These are phyloP conservation scores for Aspergillus japonicus DNA, from an alignment of 2,329 filamentous ascomycete genomes.

Conservation along the genomic window DNA sequence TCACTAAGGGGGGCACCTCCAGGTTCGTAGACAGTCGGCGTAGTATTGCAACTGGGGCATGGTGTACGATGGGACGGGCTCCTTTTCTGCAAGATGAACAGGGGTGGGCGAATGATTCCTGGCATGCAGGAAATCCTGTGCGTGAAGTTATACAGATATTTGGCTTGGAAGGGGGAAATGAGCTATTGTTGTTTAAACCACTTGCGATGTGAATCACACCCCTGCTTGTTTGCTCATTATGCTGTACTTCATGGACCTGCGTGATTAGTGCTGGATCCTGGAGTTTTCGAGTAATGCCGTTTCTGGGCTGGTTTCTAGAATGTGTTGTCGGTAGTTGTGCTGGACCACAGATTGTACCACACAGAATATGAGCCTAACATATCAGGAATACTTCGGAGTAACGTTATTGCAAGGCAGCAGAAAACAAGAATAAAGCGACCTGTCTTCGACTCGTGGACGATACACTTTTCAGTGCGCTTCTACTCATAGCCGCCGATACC, in stretches of 20 bases:
- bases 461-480: background rate
- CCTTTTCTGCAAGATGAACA: background rate
- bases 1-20: too few relatives aligned
- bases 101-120: background rate
- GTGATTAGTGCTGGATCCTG: too few relatives aligned
- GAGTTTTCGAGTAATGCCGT: too few relatives aligned
- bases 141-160: background rate
- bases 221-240: too few relatives aligned
- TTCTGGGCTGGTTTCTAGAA: too few relatives aligned
- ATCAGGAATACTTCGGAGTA: background rate
- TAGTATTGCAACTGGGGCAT: too few relatives aligned
- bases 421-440: background rate
- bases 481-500: background rate
- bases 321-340: too few relatives aligned
- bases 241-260: too few relatives aligned
- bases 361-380: background rate
- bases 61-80: too few relatives aligned
- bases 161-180: background rate
- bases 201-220: too few relatives aligned
- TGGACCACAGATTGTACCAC: too few relatives aligned
- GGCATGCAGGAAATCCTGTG: background rate
- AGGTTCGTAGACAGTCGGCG: too few relatives aligned
- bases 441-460: background rate
- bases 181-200: background rate
- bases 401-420: background rate